These are phyloP conservation scores for Haematococcus sp. DNA, from an alignment of 139 green algal genomes.

Conservation along the genomic window DNA sequence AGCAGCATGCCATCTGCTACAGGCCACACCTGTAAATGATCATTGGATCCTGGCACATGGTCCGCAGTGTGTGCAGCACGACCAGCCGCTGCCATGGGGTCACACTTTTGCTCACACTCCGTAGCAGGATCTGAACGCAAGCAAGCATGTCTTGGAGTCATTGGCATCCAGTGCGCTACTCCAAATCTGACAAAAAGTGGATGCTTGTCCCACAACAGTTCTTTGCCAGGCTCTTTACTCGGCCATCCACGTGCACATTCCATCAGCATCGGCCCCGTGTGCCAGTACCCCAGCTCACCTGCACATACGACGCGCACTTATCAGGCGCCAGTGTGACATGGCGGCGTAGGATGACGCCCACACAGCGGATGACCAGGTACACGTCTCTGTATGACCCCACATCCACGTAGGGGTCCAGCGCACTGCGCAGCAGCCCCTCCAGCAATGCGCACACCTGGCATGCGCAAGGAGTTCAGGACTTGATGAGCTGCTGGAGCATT, in stretches of 20 bases:
- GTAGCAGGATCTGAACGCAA: neutral
- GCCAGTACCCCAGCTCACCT: neutral
- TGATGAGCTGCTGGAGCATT: neutral
- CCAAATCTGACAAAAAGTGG: too few species aligned
- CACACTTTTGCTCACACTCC: neutral
- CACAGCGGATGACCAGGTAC: constrained; percentile 52
- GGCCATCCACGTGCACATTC: neutral
- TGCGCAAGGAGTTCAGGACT: neutral
- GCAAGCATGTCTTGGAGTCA: neutral
- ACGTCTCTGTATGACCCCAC: constrained; percentile 31
- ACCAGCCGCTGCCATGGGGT: constrained; percentile 46
- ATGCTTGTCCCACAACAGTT: too few species aligned
- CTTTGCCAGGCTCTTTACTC: neutral
- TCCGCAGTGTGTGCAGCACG: constrained; percentile 39
- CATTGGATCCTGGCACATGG: constrained; percentile 27
- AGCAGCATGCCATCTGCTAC: neutral
- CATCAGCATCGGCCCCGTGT: neutral
- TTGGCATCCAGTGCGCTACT: too few species aligned
- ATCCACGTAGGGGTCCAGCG: constrained; percentile 46
- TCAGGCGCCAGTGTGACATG: constrained; percentile 40
- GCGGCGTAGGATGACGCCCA: constrained; percentile 45
- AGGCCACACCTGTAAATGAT: constrained; percentile 36
- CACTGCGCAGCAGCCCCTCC: constrained; percentile 41
- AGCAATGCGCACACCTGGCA: constrained; percentile 48
- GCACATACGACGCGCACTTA: neutral